Evolutionary conservation across 2,329 filamentous ascomycete species (phyloP).

Genomic region (Xylariaceae sp.): DNA sequence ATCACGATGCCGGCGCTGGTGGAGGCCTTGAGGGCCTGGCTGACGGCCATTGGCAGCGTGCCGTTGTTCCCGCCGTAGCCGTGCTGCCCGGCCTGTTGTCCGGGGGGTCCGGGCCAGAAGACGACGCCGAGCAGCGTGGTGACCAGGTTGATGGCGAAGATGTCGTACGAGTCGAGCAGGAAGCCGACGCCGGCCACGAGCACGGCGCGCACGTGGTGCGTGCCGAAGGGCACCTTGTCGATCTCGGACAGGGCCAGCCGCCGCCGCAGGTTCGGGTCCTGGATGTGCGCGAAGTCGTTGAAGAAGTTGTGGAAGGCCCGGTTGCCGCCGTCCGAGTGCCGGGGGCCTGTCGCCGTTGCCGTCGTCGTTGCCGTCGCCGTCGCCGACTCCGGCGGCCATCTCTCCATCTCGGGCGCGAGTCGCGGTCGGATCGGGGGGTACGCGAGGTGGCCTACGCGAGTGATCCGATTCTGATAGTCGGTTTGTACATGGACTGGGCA

Average conservation of each 20-base stretch:
- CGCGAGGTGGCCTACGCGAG: no score
- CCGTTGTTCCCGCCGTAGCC: conserved; percentile 45
- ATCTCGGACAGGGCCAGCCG: conserved; percentile 71
- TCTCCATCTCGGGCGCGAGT: conserved; percentile 21
- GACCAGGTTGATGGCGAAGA: conserved; percentile 73
- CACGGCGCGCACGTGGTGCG: conserved; percentile 68
- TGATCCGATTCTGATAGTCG: no score
- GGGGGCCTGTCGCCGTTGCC: no score
- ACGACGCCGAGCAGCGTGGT: conserved; percentile 67
- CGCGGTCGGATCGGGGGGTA: no score
- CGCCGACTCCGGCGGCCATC: conserved; percentile 35
- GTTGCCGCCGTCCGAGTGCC: conserved; percentile 54
- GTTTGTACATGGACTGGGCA: no score
- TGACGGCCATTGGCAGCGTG: conserved; percentile 54
- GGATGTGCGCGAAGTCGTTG: conserved; percentile 51
- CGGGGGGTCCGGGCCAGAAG: conserved; percentile 52
- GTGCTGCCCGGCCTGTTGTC: conserved; percentile 27
- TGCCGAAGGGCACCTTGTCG: conserved; percentile 69
- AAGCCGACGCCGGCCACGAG: conserved; percentile 75
- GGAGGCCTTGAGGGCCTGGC: conserved; percentile 72
- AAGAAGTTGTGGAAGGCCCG: conserved; percentile 59
- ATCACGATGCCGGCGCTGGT: conserved; percentile 73
- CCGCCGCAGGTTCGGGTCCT: conserved; percentile 69
- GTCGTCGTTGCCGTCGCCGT: conserved; percentile 23
- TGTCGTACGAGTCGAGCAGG: conserved; percentile 75